Evolutionary conservation across 306 rosid genomes (phyloP), one percentile per base, ranked within the genome.

Genomic region (Clitoria ternatea): DNA sequence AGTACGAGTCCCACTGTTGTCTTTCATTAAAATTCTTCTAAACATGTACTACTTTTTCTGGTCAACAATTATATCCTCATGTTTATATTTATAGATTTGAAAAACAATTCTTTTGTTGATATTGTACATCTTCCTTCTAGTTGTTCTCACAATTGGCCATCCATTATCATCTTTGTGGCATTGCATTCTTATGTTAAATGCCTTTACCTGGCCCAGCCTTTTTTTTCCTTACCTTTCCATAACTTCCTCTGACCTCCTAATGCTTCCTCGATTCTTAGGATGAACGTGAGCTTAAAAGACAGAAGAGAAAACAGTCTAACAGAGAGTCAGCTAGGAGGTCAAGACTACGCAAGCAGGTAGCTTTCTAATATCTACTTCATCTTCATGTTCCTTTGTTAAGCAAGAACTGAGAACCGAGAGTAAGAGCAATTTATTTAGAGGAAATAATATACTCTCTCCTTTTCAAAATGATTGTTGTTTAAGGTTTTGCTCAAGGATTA

Each of bases 311-410:
- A 86, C 99, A 95, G 78, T 95, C 99, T 11, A 95, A 95, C 56
- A 82, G 99, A 76, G 99, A 95, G 74, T 95, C 99, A 7, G 99
- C 99, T 22, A 79, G 99, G 87, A 87, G 99, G 86, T 95, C 99
- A 74, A 89, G 99, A 80, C 75, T 95, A 43, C 96, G 99, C 69
- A 95, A 95, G 80, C 99, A 95, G 97, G 99, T 95, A 20, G 75
- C 29, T 22, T 49, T 44, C 61, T 45, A 18, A 42, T 32, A 45
- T 44, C 29, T 49, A 9, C 29, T 37, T 63, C 43, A 15, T 69
- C 29, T 37, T 63, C 43, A 15, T 69, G 53, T 26, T 18, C 43
- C 42, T 48, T 32, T 61, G 66, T 72, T 39, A 32, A 39, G 18
- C 0, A 23, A 18, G 61, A 20, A 47, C n/a, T n/a, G n/a, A n/a